These are phyloP conservation scores for Diaporthe sp. DNA, from an alignment of 2,329 filamentous ascomycete genomes.

Conservation along the genomic window DNA sequence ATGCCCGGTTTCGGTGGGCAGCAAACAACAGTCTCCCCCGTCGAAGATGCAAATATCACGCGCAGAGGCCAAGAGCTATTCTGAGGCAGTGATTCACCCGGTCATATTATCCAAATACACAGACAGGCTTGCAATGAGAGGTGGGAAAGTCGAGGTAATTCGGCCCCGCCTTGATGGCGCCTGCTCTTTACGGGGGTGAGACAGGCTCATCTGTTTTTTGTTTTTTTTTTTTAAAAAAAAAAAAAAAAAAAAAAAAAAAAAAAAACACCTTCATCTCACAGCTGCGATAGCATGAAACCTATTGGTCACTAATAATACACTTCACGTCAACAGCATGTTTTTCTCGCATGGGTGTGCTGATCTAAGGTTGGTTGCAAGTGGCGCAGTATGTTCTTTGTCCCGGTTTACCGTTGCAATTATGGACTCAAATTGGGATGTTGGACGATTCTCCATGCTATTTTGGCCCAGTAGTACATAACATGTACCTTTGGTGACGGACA, in stretches of 20 bases:
- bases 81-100: background rate
- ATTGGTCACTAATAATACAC: slow-evolving; percentile 12
- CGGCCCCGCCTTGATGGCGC: background rate
- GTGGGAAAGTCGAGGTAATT: background rate
- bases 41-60: background rate
- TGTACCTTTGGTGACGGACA: background rate
- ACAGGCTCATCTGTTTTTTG: background rate
- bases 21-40: background rate
- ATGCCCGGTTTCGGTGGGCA: background rate
- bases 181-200: background rate
- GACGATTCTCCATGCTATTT: background rate
- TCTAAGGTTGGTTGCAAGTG: too few species aligned
- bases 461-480: background rate
- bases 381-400: background rate
- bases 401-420: background rate
- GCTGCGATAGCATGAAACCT: background rate
- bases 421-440: background rate
- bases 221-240: too few species aligned
- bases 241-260: too few species aligned
- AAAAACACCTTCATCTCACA: background rate
- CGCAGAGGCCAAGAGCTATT: background rate
- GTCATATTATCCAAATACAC: background rate
- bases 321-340: background rate
- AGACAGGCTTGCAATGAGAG: too few species aligned
- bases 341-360: background rate